Percentiles rank a stretch among this genome's conserved stretches.
Evolutionary conservation across 306 rosid genomes (phyloP).

Genomic region (Mimosa bimucronata): DNA sequence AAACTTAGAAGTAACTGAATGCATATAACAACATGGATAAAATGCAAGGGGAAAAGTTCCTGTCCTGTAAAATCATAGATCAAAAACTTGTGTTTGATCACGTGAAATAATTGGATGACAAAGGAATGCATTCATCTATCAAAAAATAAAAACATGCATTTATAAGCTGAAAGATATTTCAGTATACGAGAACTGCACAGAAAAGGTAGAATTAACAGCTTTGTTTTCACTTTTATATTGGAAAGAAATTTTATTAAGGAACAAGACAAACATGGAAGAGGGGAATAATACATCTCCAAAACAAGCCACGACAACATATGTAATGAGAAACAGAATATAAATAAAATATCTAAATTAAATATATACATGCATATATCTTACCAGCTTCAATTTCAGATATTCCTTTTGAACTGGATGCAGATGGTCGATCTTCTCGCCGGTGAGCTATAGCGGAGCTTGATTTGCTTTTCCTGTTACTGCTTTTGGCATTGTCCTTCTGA

Average conservation of each 20-base stretch:
- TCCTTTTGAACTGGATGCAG: constrained; percentile 60
- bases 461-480: constrained; percentile 63
- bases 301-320: not conserved
- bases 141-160: not conserved
- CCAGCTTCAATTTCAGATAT: constrained; percentile 60
- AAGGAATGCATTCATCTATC: not conserved
- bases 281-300: not conserved
- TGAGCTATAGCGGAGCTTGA: constrained; percentile 60
- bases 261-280: not conserved
- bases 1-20: not conserved
- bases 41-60: not conserved
- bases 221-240: not conserved
- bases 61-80: constrained; percentile 21
- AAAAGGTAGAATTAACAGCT: not conserved
- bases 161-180: constrained; percentile 26
- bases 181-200: not conserved
- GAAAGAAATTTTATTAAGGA: not conserved
- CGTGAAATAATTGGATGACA: not conserved
- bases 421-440: constrained; percentile 65
- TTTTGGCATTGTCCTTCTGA: constrained; percentile 70
- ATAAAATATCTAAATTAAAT: not conserved
- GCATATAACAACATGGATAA: not conserved
- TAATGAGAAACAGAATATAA: not conserved
- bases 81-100: not conserved
- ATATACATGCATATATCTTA: constrained; percentile 34